phyloP scores from a whole-genome alignment of 768 basidiomycete genomes.

The Mycena venus region DNA sequence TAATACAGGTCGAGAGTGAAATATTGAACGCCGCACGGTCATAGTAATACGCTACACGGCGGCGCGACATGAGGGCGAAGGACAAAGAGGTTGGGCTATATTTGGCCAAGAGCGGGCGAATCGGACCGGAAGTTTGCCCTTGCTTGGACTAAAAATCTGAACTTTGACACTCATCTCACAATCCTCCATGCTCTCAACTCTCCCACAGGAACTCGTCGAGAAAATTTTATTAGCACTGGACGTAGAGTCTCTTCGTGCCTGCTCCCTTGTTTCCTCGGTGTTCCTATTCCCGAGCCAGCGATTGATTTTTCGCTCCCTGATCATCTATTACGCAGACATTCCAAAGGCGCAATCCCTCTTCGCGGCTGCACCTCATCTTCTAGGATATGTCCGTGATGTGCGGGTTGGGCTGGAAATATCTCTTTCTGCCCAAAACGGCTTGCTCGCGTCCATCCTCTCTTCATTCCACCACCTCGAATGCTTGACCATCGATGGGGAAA shows the following conservation, averaged over 20 bases:
- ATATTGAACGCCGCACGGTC: slow-evolving; percentile 62
- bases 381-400: neutral
- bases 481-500: neutral
- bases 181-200: neutral
- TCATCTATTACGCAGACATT: neutral
- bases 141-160: neutral
- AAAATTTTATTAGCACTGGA: neutral
- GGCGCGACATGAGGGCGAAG: slow-evolving; percentile 73
- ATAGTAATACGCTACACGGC: slow-evolving; percentile 86
- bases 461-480: neutral
- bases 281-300: neutral
- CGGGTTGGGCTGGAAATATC: neutral
- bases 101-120: too few species aligned
- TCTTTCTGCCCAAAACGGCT: neutral
- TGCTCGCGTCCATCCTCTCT: neutral
- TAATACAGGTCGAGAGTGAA: neutral
- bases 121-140: neutral
- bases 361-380: neutral
- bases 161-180: neutral
- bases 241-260: neutral
- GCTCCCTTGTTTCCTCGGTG: neutral
- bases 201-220: neutral
- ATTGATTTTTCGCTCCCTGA: neutral
- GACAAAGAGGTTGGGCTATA: too few species aligned
- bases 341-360: neutral